Base-by-base conservation (phyloP, 1,284 basidiomycete species). In the Neolentinus lepideus region DNA sequence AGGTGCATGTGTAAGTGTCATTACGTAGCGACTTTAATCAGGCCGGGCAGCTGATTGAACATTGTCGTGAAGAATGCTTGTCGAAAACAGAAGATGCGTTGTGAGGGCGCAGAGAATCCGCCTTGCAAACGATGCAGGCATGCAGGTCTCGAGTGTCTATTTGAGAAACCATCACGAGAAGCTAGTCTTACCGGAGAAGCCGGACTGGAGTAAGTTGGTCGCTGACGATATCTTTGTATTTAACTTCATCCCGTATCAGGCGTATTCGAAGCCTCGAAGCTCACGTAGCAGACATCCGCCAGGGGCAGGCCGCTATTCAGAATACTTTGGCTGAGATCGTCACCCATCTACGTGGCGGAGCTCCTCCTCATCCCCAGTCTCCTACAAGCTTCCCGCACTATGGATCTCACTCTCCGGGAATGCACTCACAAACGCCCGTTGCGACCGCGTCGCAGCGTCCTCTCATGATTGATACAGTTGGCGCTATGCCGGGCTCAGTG, bases 71-170 rank as follows among this genome's bases (percentile, higher is more conserved):
- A 90, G 88, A 90, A 90, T 83, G 87, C 87, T 16, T 90, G 88
- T 69, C 77, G 88, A 61, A 89, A 90, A 65, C 90, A 92, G 72
- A 92, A 92, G 71, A 92, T 92, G 89, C 77, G 88, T 62, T 92
- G 89, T 63, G 89, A 94, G 75, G 91, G 90, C 3, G 92, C 92
- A 47, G 92, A 94, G 69, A 90, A 90, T 62, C 92, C 92, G 26
- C 93, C 93, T 19, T 96, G 93, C 71, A 86, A 90, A 65, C 82
- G 93, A 36, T 96, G 93, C 69, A 80, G 88, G 50, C 89, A 92
- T 63, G 85, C 88, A 22, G 86, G 89, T 6, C 78, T 93, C 19
- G 87, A 90, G 52, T 95, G 92, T 73, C 78, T 94, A 19, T 94
- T 95, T 64, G 92, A 94, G 68, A 94, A 94, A 61, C 92, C 92